Conservation (phyloP, 768 basidiomycete species). For the Lentinula edodes region DNA sequence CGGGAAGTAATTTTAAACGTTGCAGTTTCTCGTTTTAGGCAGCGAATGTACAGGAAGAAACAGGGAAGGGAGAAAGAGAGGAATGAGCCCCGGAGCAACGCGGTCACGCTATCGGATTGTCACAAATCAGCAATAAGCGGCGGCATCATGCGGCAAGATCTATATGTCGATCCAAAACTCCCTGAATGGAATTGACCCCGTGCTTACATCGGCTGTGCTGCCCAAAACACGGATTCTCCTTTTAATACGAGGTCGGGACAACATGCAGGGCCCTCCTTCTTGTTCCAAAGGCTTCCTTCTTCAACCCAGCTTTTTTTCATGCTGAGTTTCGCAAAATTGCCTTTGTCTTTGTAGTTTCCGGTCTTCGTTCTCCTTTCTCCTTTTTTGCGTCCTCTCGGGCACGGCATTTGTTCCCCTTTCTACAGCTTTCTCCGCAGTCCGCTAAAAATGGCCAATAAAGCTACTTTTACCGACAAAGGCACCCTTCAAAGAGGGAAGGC, state of each 20-base stretch:
- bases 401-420: slow-evolving; percentile 3
- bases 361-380: not conserved
- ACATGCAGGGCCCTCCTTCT: not conserved
- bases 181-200: slow-evolving; percentile 8
- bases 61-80: not conserved
- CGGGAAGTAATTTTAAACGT: not conserved
- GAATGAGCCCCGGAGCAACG: too few species aligned
- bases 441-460: slow-evolving; percentile 45
- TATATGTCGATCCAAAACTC: not conserved
- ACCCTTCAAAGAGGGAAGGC: slow-evolving; percentile 67
- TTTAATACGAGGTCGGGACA: slow-evolving; percentile 5
- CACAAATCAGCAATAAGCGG: not conserved
- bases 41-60: not conserved
- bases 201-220: slow-evolving; percentile 8
- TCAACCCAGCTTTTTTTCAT: not conserved
- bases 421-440: slow-evolving; percentile 6
- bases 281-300: not conserved
- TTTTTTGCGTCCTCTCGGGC: not conserved
- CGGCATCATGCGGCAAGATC: slow-evolving; percentile 6
- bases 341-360: not conserved
- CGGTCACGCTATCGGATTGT: not conserved
- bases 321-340: not conserved
- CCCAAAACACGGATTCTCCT: slow-evolving; percentile 8
- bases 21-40: not conserved
- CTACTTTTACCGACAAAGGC: slow-evolving; percentile 25